Base-by-base conservation (phyloP, 2,329 filamentous ascomycete genomes). In the Helotiales sp. region DNA sequence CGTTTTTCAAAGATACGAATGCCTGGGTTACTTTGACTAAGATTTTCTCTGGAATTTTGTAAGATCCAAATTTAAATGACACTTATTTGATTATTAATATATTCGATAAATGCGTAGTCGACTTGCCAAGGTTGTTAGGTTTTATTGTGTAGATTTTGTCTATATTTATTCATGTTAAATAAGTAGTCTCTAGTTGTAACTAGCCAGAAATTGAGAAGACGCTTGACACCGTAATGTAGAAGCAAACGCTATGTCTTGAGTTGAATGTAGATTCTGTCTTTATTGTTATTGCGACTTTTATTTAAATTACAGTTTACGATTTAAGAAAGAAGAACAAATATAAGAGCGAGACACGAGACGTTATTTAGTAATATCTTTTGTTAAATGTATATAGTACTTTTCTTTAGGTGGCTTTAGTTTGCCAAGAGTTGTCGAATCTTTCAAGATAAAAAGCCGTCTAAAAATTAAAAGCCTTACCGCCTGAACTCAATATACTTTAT, bases 171-270 rank as follows among this genome's bases (percentile, higher is more conserved):
- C 54, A 64, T 6, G 71, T 78, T 1, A 85, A 81, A 67, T 83
- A 80, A 78, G 66, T 84, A n/a, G 66, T 82, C 0, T 80, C 81
- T 0, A 84, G 83, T 60, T 82, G 83, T 1, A 82, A 83, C 28
- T 75, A 67, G 73, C 70, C 65, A 0, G 70, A 73, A 0, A 82
- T 85, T 54, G n/a, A 74, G 81, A 59, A 77, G 26, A 45, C 61
- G 1, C 69, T 84, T 68, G 71, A 10, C 20, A 11, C 6, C 63
- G 65, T 0, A 52, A 63, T 4, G 47, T 76, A 52, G 5, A 74
- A 74, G 20, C 24, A 71, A 3, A 76, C 66, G 37, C 65, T 82
- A 1, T 66, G 65, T 30, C 77, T 81, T 10, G 79, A 83, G 61
- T 69, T 80, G 3, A 83, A 82, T 64, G 52, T 71, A 20, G 63